Base-by-base conservation (phyloP, 2,329 filamentous ascomycete genomes). In the Verruconis gallopava region DNA sequence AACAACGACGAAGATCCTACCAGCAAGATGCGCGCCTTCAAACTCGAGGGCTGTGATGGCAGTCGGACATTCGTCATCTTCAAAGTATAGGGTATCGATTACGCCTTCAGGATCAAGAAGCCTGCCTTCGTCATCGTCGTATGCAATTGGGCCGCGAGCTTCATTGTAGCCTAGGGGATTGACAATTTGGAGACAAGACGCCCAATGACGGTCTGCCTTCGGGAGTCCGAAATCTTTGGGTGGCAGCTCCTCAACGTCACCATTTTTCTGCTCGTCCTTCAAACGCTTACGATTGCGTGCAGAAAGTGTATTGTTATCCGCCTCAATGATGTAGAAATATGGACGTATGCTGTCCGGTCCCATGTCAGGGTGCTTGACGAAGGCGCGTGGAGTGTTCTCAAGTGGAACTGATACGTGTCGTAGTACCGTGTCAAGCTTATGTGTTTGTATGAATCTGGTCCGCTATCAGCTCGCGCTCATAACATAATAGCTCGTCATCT, bases 281-380 rank as follows among this genome's bases (percentile, higher is more conserved):
- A 93, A 68, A 1, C 95, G 69, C 48, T 80, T 74, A 43, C 79
- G 76, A 5, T 88, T 79, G n/a, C 81, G 75, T 4, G 81, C 79
- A 1, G 86, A 80, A 2, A 98, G 69, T 0, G 88, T 85, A 55
- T 95, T 93, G 58, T 91, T 93, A 49, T 98, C 93, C 9, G 86
- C 76, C 63, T 95, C 85, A 40, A 94, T 85, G 4, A 89, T 86
- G 56, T 96, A 98, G 59, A 95, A 98, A 18, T 93, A 71, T 13
- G 85, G 81, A n/a, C n/a, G n/a, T n/a, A n/a, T n/a, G n/a, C n/a
- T n/a, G n/a, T n/a, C n/a, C n/a, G n/a, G n/a, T n/a, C n/a, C n/a
- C 40, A 85, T 75, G 4, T 91, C 84, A 1, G 89, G 89, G 55
- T 96, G 85, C 49, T 85, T 84, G 21, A 86, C 74, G 52, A 98